Percentiles rank a stretch among this genome's conserved stretches.
Conservation (phyloP, 257 asterid genomes). For the Sherardia arvensis region DNA sequence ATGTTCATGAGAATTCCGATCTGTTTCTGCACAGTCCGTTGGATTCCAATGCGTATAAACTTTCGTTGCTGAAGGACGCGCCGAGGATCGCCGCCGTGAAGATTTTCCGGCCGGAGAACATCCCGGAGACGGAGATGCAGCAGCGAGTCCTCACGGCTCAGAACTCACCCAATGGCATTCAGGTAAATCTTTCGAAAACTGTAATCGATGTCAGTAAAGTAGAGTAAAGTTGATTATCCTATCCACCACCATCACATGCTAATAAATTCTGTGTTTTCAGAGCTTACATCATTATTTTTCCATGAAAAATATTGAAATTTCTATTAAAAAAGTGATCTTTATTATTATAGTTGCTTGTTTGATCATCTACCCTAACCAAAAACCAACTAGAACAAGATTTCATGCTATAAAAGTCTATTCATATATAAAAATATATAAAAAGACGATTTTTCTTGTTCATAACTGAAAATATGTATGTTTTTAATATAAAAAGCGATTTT, state of each 20-base stretch:
- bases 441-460: no score
- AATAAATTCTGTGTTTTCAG: neutral
- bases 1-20: constrained; percentile 56
- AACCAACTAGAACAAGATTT: no score
- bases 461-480: no score
- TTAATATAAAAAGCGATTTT: no score
- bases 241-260: neutral
- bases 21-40: constrained; percentile 71
- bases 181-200: constrained; percentile 28
- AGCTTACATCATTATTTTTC: neutral
- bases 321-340: neutral
- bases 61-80: constrained; percentile 48
- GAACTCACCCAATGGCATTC: constrained; percentile 87
- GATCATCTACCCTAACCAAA: neutral
- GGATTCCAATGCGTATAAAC: constrained; percentile 63
- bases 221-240: neutral
- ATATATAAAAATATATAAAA: no score
- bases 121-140: constrained; percentile 50
- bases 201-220: neutral
- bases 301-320: neutral
- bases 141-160: constrained; percentile 63
- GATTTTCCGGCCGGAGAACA: constrained; percentile 45
- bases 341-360: neutral
- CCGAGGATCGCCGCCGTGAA: constrained; percentile 67
- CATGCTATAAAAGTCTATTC: no score